Evolutionary conservation across 78 protist species (phyloP), one percentile per base, ranked within the genome.

Genomic region (Dictyostelium capitatum): DNA sequence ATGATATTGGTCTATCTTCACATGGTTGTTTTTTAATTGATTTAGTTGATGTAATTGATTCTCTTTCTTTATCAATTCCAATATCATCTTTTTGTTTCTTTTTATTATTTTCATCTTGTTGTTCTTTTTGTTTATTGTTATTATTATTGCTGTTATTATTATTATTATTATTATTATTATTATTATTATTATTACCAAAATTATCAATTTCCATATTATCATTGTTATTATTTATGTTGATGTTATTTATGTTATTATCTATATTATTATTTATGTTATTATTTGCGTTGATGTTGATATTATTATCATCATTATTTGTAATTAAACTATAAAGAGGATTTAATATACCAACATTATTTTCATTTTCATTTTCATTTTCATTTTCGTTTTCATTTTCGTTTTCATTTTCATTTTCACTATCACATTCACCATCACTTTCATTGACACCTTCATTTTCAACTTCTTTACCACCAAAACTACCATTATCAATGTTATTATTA

Each of bases 1-100:
- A 43, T 28, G 64, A 2, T 25, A 19, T 54, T 51, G 59, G 28
- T 51, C 69, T 54, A 51, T 69, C 72, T 23, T 83, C 79, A 73
- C 79, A 46, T 73, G 47, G 79, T 46, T 19, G 25, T 46, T 30
- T 73, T 73, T 6, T n/a, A 43, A 73, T n/a, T 70, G 28, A 15
- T 37, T 28, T 70, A 19, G 78, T 70, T 70, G 78, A 70, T 41
- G 32, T 70, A 28, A 41, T 41, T 41, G 78, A 70, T 62, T 41
- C 78, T 70, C 78, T 70, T 28, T 41, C 78, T 70, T 41, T 70
- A 41, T 70, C 78, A 41, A 70, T 41, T 28, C 78, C 54, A 12
- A 41, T 17, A 10, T 62, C 70, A 62, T 62, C 70, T 25, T 32
- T 19, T 14, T 70, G 25, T 41, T 70, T n/a, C 9, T 70, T 70